phyloP scores from a whole-genome alignment of 495 filamentous ascomycete species.

The Aspergillus steynii region DNA sequence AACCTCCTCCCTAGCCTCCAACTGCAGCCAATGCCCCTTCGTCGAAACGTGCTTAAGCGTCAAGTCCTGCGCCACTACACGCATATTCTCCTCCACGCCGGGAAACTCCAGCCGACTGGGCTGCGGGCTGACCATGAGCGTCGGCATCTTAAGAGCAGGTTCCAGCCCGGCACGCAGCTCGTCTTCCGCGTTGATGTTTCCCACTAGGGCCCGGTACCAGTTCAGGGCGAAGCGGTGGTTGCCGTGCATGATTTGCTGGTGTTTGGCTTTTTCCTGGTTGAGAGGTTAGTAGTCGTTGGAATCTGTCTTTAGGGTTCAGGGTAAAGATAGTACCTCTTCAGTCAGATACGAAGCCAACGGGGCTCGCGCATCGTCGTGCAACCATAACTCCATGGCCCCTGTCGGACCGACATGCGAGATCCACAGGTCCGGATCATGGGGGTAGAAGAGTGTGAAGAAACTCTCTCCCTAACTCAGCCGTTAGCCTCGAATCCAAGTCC shows the following conservation, averaged over 20 bases:
- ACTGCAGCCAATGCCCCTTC: constrained; percentile 32
- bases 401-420: constrained; percentile 22
- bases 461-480: constrained; percentile 19
- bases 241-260: constrained; percentile 29
- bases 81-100: constrained; percentile 18
- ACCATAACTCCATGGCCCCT: constrained; percentile 25
- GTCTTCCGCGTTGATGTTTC: constrained; percentile 30
- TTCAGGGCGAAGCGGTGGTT: constrained; percentile 25
- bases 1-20: constrained; percentile 37
- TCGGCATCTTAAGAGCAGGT: constrained; percentile 16
- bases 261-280: constrained; percentile 16
- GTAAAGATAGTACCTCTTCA: constrained; percentile 3
- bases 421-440: constrained; percentile 20
- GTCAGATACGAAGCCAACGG: constrained; percentile 25
- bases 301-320: too few species aligned
- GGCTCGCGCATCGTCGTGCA: constrained; percentile 17
- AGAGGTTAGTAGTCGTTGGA: not conserved
- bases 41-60: constrained; percentile 21
- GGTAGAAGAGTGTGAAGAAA: constrained; percentile 29
- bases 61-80: constrained; percentile 20
- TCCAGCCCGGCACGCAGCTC: constrained; percentile 18
- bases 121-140: constrained; percentile 20
- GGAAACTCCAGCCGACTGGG: constrained; percentile 13
- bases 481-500: too few species aligned
- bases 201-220: constrained; percentile 32